Conservation (phyloP, 2,329 filamentous ascomycete species). For the Curvularia lunata region DNA sequence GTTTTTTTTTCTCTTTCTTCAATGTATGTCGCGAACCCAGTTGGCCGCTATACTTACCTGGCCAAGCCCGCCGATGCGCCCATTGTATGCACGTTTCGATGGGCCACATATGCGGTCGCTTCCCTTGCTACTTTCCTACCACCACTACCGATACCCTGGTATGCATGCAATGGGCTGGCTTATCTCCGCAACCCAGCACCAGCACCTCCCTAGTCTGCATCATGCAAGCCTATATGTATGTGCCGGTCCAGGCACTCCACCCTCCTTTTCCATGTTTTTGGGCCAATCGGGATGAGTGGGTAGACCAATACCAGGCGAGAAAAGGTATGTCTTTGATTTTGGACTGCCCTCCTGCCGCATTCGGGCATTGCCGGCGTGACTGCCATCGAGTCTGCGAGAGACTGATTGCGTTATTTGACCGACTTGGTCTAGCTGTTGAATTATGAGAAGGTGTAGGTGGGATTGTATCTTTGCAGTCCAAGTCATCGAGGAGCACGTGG, state of each 20-base stretch:
- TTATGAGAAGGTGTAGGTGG: neutral
- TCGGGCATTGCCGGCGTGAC: neutral
- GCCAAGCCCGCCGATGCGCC: neutral
- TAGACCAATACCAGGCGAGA: neutral
- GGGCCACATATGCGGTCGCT: conserved; percentile 11
- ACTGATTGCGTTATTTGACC: neutral
- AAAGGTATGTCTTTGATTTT: neutral
- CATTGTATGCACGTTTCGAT: conserved; percentile 7
- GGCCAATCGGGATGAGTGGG: neutral
- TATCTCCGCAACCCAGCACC: neutral
- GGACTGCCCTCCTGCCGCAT: neutral
- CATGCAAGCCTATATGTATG: neutral
- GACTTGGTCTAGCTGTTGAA: neutral
- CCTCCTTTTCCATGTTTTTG: neutral
- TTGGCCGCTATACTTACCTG: neutral
- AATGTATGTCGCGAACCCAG: neutral
- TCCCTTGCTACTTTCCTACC: too few relatives aligned
- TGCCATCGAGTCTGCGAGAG: neutral
- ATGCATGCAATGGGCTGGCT: conserved; percentile 7
- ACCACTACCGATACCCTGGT: neutral
- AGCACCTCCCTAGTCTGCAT: neutral
- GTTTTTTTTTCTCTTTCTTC: neutral
- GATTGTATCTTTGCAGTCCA: neutral
- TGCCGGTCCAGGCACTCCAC: neutral
- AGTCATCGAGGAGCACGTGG: too few relatives aligned